Evolutionary conservation across 83 land plant genomes (phyloP).

Genomic region (Diphasiastrum complanatum): DNA sequence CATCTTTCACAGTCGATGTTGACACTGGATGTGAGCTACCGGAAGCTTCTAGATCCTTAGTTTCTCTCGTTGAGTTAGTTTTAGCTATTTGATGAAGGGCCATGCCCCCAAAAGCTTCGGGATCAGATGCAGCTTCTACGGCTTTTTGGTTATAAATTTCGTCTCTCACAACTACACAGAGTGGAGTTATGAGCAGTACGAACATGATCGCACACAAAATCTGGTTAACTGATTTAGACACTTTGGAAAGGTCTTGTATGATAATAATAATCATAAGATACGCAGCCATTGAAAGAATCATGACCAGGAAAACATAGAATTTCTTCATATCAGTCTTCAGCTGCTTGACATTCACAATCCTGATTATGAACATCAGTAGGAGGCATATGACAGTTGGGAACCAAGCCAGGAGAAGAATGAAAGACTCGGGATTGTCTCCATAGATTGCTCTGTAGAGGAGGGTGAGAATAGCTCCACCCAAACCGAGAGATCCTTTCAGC

Average conservation of each 20-base stretch:
- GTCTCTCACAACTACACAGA: not conserved
- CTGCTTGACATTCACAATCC: not conserved
- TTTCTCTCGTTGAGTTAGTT: too few species aligned
- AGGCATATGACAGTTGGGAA: not conserved
- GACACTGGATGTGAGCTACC: too few species aligned
- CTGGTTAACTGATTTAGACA: not conserved
- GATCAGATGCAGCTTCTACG: too few species aligned
- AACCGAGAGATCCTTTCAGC: not conserved
- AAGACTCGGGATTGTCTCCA: not conserved
- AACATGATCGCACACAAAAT: not conserved
- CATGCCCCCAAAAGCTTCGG: too few species aligned
- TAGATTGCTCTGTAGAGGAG: not conserved
- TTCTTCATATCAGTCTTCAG: not conserved
- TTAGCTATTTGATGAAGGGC: too few species aligned
- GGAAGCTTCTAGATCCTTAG: too few species aligned
- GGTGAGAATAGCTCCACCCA: constrained; percentile 1
- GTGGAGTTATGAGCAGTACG: not conserved
- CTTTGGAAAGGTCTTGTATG: too few species aligned
- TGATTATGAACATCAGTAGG: not conserved
- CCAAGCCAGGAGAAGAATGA: not conserved
- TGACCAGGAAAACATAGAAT: not conserved
- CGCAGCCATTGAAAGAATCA: not conserved
- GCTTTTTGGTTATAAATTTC: not conserved
- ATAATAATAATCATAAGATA: not conserved
- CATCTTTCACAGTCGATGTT: too few species aligned